Evolutionary conservation across 176 grass and related monocot genomes (phyloP).

Genomic region (Aegilops umbellulata): DNA sequence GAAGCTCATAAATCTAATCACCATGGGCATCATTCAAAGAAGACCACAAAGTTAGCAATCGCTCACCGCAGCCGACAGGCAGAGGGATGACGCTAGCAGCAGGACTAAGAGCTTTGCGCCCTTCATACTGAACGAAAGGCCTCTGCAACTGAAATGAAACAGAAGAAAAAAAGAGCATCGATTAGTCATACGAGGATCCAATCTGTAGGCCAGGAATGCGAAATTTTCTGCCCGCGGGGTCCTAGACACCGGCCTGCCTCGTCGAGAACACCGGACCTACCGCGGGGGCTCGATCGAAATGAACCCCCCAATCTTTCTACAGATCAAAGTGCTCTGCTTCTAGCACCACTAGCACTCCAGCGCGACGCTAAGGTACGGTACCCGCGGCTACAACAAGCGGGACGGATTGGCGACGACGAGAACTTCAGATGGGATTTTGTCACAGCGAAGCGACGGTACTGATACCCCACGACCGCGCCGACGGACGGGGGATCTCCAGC

Average conservation of each 20-base stretch:
- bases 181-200: neutral
- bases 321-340: neutral
- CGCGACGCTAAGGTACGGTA: neutral
- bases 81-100: constrained; percentile 27
- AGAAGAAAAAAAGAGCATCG: neutral
- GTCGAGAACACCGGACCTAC: neutral
- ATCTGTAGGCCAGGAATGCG: neutral
- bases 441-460: neutral
- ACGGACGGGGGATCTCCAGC: neutral
- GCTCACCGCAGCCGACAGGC: constrained; percentile 47
- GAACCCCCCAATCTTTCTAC: neutral
- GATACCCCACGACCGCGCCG: neutral
- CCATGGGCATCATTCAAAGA: neutral
- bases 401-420: neutral
- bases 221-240: neutral
- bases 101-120: constrained; percentile 22
- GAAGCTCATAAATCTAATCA: neutral
- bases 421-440: neutral
- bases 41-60: neutral
- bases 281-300: neutral
- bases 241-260: neutral
- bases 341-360: neutral
- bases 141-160: neutral
- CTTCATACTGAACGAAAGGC: constrained; percentile 36
- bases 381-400: neutral